Evolutionary conservation across 208 protist genomes (phyloP), one percentile per base, ranked within the genome.

Genomic region (Herpetomonas tarakana): DNA sequence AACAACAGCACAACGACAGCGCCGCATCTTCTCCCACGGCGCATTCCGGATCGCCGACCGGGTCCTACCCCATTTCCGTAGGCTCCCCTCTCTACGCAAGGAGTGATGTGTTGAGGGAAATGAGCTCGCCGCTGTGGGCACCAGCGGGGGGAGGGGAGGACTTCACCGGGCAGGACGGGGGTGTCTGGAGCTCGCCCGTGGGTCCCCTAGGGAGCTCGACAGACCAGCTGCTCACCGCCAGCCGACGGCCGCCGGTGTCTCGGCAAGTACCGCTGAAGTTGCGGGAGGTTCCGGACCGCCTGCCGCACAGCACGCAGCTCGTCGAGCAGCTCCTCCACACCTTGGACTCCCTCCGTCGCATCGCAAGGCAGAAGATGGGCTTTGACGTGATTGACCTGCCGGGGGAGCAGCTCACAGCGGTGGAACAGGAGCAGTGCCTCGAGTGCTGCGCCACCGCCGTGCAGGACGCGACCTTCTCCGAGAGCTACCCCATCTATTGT

Each of bases 401-500:
- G 2, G 50, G 54, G 3, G 47, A 57, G 0, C 12, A 14, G 14
- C 68, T 92, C 18, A 83, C 80, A 1, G 77, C 74, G 1, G 44
- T 16, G 26, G 69, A 81, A 46, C 71, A 79, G 35, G 53, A 62
- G 30, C 61, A 88, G 56, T 85, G 68, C 18, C 52, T 87, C 26
- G 77, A 30, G 25, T 93, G 87, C 71, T 93, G 87, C 51, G 65
- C 52, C 2, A 68, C 78, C 3, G 81, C 87, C 21, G 78, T 93
- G 26, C 63, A 49, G 19, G 61, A 81, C 24, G 83, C 83, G 38
- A 93, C 87, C 39, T 91, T 93, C 68, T 91, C 83, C 2, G 67
- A 65, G 19, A 73, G 73, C 52, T 93, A 93, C 69, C 87, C 87
- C 0, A 44, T 55, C 39, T 93, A 90, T 68, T 93, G 87, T 57